Percentiles rank a stretch among this genome's conserved stretches.
phyloP scores from a whole-genome alignment of 2,329 filamentous ascomycete genomes.

The Penicillium sp. region DNA sequence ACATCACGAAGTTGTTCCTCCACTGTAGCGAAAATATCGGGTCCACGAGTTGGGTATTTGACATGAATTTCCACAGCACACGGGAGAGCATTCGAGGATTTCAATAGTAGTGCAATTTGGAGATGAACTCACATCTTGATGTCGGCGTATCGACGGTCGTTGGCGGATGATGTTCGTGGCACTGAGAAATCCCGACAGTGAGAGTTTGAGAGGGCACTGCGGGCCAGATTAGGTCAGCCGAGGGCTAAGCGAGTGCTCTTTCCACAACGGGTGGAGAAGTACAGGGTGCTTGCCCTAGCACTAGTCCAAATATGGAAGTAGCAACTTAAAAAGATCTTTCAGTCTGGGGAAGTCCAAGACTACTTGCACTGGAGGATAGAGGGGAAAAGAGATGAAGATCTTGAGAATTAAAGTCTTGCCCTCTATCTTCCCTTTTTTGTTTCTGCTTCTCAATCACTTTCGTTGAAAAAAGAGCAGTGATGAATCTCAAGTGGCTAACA shows the following conservation, averaged over 20 bases:
- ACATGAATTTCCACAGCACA: constrained; percentile 4
- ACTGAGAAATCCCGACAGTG: constrained; percentile 39
- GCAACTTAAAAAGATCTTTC: constrained; percentile 1
- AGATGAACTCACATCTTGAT: constrained; percentile 46
- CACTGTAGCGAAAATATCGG: constrained; percentile 14
- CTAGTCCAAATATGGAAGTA: constrained; percentile 18
- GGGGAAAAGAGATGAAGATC: too few relatives aligned
- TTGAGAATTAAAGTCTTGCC: not conserved
- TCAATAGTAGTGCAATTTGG: constrained; percentile 21
- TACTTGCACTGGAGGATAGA: not conserved
- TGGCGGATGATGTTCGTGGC: constrained; percentile 46
- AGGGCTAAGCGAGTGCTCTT: constrained; percentile 33
- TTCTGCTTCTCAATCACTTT: not conserved
- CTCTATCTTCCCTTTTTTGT: too few relatives aligned
- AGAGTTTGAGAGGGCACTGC: constrained; percentile 38
- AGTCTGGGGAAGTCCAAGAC: constrained; percentile 8
- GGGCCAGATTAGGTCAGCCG: constrained; percentile 41
- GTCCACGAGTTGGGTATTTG: constrained; percentile 10
- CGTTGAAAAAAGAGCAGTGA: not conserved
- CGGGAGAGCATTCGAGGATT: constrained; percentile 20
- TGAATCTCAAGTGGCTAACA: not conserved
- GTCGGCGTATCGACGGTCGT: constrained; percentile 47
- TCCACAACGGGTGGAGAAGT: constrained; percentile 4
- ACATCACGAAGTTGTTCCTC: constrained; percentile 15
- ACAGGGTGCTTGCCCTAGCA: constrained; percentile 6